phyloP scores from a whole-genome alignment of 1,284 basidiomycete species.

The Ustilago esculenta region DNA sequence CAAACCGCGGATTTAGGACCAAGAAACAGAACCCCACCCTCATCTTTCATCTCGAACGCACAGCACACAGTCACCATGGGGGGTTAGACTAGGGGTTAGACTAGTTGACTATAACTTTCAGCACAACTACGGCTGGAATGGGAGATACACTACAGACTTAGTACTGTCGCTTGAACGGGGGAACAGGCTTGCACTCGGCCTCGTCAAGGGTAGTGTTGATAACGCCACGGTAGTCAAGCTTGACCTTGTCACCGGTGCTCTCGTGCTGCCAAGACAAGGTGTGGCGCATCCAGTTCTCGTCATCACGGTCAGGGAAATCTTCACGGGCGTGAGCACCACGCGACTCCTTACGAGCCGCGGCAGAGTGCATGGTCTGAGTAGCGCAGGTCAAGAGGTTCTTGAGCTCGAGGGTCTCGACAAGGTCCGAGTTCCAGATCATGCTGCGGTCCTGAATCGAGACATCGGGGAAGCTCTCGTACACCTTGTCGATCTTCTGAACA shows the following conservation, averaged over 20 bases:
- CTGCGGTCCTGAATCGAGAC: slow-evolving; percentile 96
- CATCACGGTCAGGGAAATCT: slow-evolving; percentile 86
- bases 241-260: slow-evolving; percentile 76
- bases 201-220: slow-evolving; percentile 89
- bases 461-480: slow-evolving; percentile 87
- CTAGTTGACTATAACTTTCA: too few relatives aligned
- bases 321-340: slow-evolving; percentile 97
- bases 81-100: too few relatives aligned
- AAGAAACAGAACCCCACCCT: too few relatives aligned
- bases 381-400: slow-evolving; percentile 95
- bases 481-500: slow-evolving; percentile 83
- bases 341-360: slow-evolving; percentile 94
- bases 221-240: slow-evolving; percentile 87
- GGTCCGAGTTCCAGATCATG: slow-evolving; percentile 91
- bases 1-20: too few relatives aligned
- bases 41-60: too few relatives aligned
- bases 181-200: slow-evolving; percentile 81
- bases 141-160: slow-evolving; percentile 11
- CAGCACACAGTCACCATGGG: too few relatives aligned
- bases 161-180: slow-evolving; percentile 63
- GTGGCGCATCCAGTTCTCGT: slow-evolving; percentile 71
- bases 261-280: slow-evolving; percentile 59
- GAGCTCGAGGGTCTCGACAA: slow-evolving; percentile 95
- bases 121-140: too few relatives aligned
- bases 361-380: slow-evolving; percentile 92